phyloP scores from a whole-genome alignment of 805 yeast species.

The Saccharomycopsis fodiens region DNA sequence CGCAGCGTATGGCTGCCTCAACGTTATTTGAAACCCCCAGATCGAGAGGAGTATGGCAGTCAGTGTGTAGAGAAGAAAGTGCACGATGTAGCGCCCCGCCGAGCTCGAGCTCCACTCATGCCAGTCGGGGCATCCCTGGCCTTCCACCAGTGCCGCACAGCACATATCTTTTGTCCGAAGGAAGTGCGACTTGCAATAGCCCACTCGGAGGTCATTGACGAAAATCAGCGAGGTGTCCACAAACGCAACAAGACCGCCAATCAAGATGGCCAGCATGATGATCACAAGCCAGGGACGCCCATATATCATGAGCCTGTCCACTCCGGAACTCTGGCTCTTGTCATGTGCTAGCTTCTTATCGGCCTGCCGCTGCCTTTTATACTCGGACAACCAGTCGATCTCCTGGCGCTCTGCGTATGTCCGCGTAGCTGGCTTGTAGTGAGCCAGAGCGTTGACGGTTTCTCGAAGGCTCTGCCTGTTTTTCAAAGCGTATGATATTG shows the following conservation, averaged over 20 bases:
- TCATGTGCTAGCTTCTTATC: neutral
- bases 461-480: neutral
- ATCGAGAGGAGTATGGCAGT: slow-evolving; percentile 4
- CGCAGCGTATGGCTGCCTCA: slow-evolving; percentile 32
- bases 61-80: slow-evolving; percentile 9
- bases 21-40: slow-evolving; percentile 20
- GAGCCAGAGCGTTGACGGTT: neutral
- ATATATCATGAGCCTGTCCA: neutral
- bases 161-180: slow-evolving; percentile 11
- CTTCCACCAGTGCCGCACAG: slow-evolving; percentile 23
- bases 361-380: slow-evolving; percentile 10
- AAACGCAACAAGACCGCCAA: slow-evolving; percentile 9
- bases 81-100: slow-evolving; percentile 5
- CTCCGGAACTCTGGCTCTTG: neutral
- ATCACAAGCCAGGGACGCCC: slow-evolving; percentile 19
- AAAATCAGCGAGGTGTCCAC: slow-evolving; percentile 16
- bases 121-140: slow-evolving; percentile 16
- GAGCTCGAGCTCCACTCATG: slow-evolving; percentile 20
- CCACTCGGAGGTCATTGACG: slow-evolving; percentile 17
- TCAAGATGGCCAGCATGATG: slow-evolving; percentile 24
- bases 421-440: neutral
- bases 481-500: no score
- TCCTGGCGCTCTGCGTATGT: slow-evolving; percentile 12
- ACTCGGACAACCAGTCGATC: slow-evolving; percentile 19
- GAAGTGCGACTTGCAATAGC: slow-evolving; percentile 14